These are phyloP conservation scores for Trametes coccinea DNA, from an alignment of 768 basidiomycete species.

Conservation along the genomic window DNA sequence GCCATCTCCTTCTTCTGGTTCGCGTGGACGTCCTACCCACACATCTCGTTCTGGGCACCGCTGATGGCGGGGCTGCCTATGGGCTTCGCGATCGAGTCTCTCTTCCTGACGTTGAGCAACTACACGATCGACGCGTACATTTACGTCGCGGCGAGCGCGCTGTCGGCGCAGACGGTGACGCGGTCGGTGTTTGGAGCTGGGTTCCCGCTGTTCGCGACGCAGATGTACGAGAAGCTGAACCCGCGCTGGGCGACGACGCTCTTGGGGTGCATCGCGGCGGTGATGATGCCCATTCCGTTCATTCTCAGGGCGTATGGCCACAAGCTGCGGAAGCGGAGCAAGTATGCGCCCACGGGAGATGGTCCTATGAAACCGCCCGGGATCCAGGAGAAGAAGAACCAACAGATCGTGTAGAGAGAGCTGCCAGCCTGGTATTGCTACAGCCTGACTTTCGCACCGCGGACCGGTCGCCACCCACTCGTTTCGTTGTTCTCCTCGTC, in stretches of 20 bases:
- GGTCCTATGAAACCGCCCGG: slow-evolving; percentile 2
- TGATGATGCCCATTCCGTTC: slow-evolving; percentile 48
- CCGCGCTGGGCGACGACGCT: slow-evolving; percentile 62
- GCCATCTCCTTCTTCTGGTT: slow-evolving; percentile 69
- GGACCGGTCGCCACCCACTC: too few relatives aligned
- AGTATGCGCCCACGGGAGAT: slow-evolving; percentile 27
- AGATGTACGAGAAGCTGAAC: slow-evolving; percentile 54
- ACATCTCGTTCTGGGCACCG: slow-evolving; percentile 54
- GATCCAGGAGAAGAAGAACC: slow-evolving; percentile 1
- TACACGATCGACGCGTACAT: slow-evolving; percentile 69
- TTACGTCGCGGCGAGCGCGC: slow-evolving; percentile 55
- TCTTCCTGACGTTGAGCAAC: slow-evolving; percentile 59
- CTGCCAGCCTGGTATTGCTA: too few relatives aligned
- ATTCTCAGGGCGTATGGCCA: slow-evolving; percentile 31
- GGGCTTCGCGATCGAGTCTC: slow-evolving; percentile 54
- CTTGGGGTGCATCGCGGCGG: slow-evolving; percentile 54
- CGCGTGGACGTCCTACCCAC: slow-evolving; percentile 62
- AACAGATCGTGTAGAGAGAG: background rate
- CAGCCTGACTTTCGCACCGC: too few relatives aligned
- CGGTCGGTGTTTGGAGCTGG: slow-evolving; percentile 38
- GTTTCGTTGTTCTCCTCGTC: too few relatives aligned
- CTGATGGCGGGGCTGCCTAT: slow-evolving; percentile 49
- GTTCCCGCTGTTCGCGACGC: slow-evolving; percentile 33
- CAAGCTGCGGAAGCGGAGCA: slow-evolving; percentile 27
- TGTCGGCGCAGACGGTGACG: slow-evolving; percentile 56